Base-by-base conservation (phyloP, 768 basidiomycete genomes). In the Boletus subparvulus region DNA sequence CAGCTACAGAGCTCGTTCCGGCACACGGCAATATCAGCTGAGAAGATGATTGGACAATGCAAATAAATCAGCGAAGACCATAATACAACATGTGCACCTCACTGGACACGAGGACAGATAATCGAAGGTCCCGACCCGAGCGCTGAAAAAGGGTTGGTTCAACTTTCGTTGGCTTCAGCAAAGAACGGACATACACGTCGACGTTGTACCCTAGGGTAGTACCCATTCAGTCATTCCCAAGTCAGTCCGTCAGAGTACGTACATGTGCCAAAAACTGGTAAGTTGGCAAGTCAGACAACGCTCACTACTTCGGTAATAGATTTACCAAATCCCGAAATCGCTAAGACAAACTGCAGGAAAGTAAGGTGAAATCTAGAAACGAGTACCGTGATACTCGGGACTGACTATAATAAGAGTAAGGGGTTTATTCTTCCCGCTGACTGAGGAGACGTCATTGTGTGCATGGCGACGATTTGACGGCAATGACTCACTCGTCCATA, bases 391-490 rank as follows among this genome's bases (percentile, higher is more conserved):
- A 30, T 17, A 26, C 4, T 40, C 4, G 8, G 35, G 13, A 61
- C 63, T 50, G 33, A 64, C 62, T 5, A 64, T 32, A 5, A 8
- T 9, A 11, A 55, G 12, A 9, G 62, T 64, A 5, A 64, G 4
- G 17, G 1, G 12, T 24, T 57, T 64, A 16, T 64, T 64, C 10
- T 55, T 61, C 30, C 51, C 59, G 14, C 62, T 64, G 16, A 64
- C 63, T 64, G 19, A n/a, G 16, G 16, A 42, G 21, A 28, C 8
- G 17, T 44, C 4, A 50, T 0, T 33, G 4, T 14, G 4, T 12
- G 44, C 5, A 14, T 37, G 11, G 12, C 4, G 12, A 14, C 1
- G 39, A 30, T 24, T 17, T 16, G 14, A 37, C 3, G 6, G 17
- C 4, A 39, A 32, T 4, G 24, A 51, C 61, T 48, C 26, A 63